Evolutionary conservation across 805 yeast genomes (phyloP), one percentile per base, ranked within the genome.

Genomic region (Saccharomycopsis fermentans): DNA sequence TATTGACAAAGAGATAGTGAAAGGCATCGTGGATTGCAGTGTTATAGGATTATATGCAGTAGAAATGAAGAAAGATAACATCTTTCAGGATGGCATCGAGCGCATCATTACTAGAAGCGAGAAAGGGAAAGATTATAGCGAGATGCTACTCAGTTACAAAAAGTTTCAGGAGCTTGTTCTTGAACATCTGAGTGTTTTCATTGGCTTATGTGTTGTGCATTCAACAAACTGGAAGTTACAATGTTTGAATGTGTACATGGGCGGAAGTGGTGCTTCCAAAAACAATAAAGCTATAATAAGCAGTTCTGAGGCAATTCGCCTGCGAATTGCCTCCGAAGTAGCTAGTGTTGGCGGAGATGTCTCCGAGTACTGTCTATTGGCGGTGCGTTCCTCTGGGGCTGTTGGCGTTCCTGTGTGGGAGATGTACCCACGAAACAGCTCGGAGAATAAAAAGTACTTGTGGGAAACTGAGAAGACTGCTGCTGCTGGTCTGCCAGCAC

Each of bases 341-440:
- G 24, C 16, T 3, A 16, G 21, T 4, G 40, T 17, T 26, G 51
- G 34, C 17, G 54, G 50, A 12, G 55, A 27, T 17, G 17, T 14
- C 11, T 17, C 40, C n/a, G 5, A 11, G 17, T 35, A 56, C 0
- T 55, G 34, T 43, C 36, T 59, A 27, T 39, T 61, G 14, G 56
- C 59, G 2, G 40, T 50, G 5, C 34, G 59, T 50, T 19, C 50
- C 12, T 27, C 50, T 43, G 63, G 63, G 9, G 24, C 37, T 17
- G 57, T 62, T 19, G 43, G 53, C 11, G 56, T 61, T 3, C 62
- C 63, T 8, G 34, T 58, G 5, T 74, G 73, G 61, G 76, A 74
- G 59, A 59, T 71, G 1, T 64, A 72, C 58, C 69, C 74, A 16
- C 52, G 40, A 27, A 29, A 52, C 24, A 52, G 19, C 14, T 17